Conservation (phyloP, 192 early-diverging fungal species). For the Paraglomus occultum region DNA sequence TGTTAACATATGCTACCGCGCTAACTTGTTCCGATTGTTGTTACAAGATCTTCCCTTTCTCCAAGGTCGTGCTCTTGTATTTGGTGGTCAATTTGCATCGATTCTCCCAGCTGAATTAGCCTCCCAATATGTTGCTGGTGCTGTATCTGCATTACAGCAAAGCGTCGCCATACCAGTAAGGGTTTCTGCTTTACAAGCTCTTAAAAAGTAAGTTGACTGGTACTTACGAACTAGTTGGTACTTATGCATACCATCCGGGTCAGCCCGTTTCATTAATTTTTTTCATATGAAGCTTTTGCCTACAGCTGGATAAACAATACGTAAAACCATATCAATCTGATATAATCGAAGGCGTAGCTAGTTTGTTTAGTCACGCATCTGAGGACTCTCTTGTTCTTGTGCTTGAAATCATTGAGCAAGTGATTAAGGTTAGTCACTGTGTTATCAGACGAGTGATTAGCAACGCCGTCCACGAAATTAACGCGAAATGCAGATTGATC, state of each 20-base stretch:
- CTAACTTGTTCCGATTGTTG: too few relatives aligned
- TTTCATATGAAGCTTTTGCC: constrained; percentile 42
- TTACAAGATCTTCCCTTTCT: constrained; percentile 70
- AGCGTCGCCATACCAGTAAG: constrained; percentile 60
- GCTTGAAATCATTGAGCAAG: constrained; percentile 61
- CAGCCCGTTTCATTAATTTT: background rate
- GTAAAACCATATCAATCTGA: constrained; percentile 53
- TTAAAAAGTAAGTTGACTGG: constrained; percentile 50
- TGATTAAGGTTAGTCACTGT: constrained; percentile 52
- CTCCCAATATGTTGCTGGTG: constrained; percentile 71
- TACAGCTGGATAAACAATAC: constrained; percentile 49
- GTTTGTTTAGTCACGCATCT: constrained; percentile 53
- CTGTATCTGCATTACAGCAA: constrained; percentile 64
- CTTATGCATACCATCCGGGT: background rate
- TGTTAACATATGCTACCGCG: too few relatives aligned
- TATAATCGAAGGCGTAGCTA: constrained; percentile 61
- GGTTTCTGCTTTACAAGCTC: constrained; percentile 66
- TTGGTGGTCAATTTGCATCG: constrained; percentile 76
- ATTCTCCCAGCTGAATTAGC: constrained; percentile 66
- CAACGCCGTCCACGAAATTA: background rate
- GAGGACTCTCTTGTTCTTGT: constrained; percentile 68
- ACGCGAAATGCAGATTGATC: constrained; percentile 52
- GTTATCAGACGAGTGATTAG: background rate
- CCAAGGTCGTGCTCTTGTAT: constrained; percentile 88
- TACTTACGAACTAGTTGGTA: constrained; percentile 7